Evolutionary conservation across 495 filamentous ascomycete genomes (phyloP).

Genomic region (Penicillium verhagenii): DNA sequence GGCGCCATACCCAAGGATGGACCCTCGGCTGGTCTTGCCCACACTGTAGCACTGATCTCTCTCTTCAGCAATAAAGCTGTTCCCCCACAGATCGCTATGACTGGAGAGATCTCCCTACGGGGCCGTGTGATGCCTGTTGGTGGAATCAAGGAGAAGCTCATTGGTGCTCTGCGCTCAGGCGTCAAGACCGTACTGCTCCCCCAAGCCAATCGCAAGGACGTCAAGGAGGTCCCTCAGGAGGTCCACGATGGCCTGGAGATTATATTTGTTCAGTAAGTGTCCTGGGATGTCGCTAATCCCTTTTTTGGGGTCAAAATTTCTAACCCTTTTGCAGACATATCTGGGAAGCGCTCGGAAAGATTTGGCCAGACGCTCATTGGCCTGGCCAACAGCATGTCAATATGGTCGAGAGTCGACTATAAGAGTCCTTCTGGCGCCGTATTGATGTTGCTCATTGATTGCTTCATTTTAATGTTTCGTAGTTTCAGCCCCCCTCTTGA

Average conservation of each 20-base stretch:
- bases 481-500: slow-evolving; percentile 2
- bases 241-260: slow-evolving; percentile 87
- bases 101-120: slow-evolving; percentile 86
- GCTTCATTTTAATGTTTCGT: background rate
- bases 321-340: slow-evolving; percentile 59
- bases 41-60: slow-evolving; percentile 89
- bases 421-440: slow-evolving; percentile 4
- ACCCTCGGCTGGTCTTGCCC: slow-evolving; percentile 84
- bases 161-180: slow-evolving; percentile 88
- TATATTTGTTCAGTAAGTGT: slow-evolving; percentile 76
- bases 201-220: slow-evolving; percentile 86
- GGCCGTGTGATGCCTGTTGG: slow-evolving; percentile 88
- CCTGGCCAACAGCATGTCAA: slow-evolving; percentile 64
- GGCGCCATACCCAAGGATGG: slow-evolving; percentile 96
- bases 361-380: slow-evolving; percentile 86
- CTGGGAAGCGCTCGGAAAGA: slow-evolving; percentile 78
- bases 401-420: slow-evolving; percentile 63
- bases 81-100: slow-evolving; percentile 94
- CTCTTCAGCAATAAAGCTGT: slow-evolving; percentile 87
- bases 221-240: slow-evolving; percentile 87
- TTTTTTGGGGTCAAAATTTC: background rate
- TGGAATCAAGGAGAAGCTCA: slow-evolving; percentile 98
- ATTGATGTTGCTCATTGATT: background rate
- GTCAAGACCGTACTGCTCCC: slow-evolving; percentile 94
- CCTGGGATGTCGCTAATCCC: background rate